These are phyloP conservation scores for Penicillium sp. DNA, from an alignment of 2,329 filamentous ascomycete species.

Conservation along the genomic window DNA sequence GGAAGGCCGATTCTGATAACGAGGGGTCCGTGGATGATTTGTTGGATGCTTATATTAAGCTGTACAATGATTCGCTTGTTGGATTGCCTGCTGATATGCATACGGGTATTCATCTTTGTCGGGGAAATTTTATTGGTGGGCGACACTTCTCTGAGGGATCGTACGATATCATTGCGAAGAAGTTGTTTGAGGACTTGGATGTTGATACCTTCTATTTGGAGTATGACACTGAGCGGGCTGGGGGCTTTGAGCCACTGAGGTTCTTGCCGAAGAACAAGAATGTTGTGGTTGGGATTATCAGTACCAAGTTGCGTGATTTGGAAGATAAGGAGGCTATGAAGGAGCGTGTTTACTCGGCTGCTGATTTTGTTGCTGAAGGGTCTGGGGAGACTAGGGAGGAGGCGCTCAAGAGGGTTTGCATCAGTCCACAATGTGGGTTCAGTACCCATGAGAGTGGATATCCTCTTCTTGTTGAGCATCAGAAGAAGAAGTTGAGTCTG, in stretches of 20 bases:
- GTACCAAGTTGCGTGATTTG: slow-evolving; percentile 61
- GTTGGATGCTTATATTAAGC: slow-evolving; percentile 70
- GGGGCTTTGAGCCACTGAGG: slow-evolving; percentile 65
- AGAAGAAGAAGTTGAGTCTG: slow-evolving; percentile 69
- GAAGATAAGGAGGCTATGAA: slow-evolving; percentile 66
- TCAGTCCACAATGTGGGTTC: slow-evolving; percentile 72
- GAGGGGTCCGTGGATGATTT: slow-evolving; percentile 67
- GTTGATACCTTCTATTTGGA: slow-evolving; percentile 69
- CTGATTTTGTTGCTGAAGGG: slow-evolving; percentile 68
- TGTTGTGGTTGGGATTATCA: slow-evolving; percentile 62
- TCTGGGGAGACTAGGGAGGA: slow-evolving; percentile 63
- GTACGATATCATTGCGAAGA: slow-evolving; percentile 66
- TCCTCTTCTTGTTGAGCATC: slow-evolving; percentile 64
- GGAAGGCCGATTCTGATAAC: slow-evolving; percentile 67
- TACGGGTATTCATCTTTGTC: slow-evolving; percentile 74
- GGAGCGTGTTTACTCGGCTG: slow-evolving; percentile 59
- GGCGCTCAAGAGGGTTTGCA: slow-evolving; percentile 65
- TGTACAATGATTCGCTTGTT: slow-evolving; percentile 71
- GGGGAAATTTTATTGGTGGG: slow-evolving; percentile 63
- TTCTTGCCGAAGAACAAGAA: slow-evolving; percentile 61
- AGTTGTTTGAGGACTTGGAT: slow-evolving; percentile 62
- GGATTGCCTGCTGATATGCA: slow-evolving; percentile 68
- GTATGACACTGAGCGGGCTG: slow-evolving; percentile 65
- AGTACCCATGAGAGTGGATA: slow-evolving; percentile 74
- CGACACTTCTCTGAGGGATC: slow-evolving; percentile 66